A percentile compares a stretch with the other conserved stretches of the same genome.
phyloP scores from a whole-genome alignment of 1,284 basidiomycete genomes.

The Ustilago hordei region DNA sequence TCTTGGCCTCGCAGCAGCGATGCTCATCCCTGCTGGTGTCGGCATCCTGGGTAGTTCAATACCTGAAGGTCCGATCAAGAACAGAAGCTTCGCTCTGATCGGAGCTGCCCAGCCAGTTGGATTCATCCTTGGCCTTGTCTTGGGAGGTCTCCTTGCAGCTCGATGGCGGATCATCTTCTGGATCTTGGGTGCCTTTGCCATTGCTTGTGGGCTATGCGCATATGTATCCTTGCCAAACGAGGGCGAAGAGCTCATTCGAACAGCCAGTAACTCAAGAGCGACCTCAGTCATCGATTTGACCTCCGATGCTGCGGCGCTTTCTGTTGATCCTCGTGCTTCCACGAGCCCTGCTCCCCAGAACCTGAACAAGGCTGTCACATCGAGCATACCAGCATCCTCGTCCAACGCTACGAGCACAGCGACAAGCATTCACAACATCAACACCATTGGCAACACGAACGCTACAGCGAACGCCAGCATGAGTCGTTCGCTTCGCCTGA shows the following conservation, averaged over 20 bases:
- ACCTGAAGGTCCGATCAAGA: slow-evolving; percentile 67
- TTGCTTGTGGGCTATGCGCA: slow-evolving; percentile 73
- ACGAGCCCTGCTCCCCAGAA: slow-evolving; percentile 7
- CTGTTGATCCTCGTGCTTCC: slow-evolving; percentile 11
- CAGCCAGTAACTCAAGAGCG: slow-evolving; percentile 9
- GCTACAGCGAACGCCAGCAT: background rate
- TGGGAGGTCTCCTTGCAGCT: slow-evolving; percentile 77
- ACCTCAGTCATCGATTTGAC: slow-evolving; percentile 24
- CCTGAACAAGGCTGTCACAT: slow-evolving; percentile 8
- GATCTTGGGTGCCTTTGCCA: slow-evolving; percentile 74
- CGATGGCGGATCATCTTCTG: slow-evolving; percentile 78
- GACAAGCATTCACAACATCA: background rate
- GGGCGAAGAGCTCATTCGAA: slow-evolving; percentile 40
- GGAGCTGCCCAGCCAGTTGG: slow-evolving; percentile 80
- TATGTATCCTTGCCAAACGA: slow-evolving; percentile 71
- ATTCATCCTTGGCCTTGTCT: slow-evolving; percentile 74
- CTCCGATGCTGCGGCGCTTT: background rate
- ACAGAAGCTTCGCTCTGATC: slow-evolving; percentile 65
- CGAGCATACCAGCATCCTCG: slow-evolving; percentile 10
- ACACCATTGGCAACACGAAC: background rate
- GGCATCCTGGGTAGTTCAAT: slow-evolving; percentile 67
- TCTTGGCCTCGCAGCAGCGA: slow-evolving; percentile 53
- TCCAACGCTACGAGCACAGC: slow-evolving; percentile 4
- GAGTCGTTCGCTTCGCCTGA: slow-evolving; percentile 37
- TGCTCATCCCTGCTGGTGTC: slow-evolving; percentile 52